phyloP scores from a whole-genome alignment of 2,329 filamentous ascomycete species.

The Aspergillus fischeri region DNA sequence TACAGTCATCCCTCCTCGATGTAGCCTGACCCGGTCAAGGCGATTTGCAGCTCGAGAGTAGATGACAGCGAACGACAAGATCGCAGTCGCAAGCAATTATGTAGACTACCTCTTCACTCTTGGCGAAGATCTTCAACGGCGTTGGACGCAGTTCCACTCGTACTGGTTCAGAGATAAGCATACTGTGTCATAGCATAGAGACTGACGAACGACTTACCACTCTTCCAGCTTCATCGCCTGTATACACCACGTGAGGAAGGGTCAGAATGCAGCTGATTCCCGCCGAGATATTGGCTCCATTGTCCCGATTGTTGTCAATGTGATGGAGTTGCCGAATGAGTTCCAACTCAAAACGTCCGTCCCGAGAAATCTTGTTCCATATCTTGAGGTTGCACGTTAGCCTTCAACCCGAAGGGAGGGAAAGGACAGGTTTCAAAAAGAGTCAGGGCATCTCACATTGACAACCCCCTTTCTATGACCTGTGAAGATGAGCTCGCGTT shows the following conservation, averaged over 20 bases:
- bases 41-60: not conserved
- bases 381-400: slow-evolving; percentile 37
- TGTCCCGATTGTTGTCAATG: slow-evolving; percentile 62
- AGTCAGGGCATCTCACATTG: slow-evolving; percentile 48
- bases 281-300: slow-evolving; percentile 52
- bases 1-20: not conserved
- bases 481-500: slow-evolving; percentile 80
- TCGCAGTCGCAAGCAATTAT: not conserved
- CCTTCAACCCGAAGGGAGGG: not conserved
- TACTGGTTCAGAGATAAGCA: slow-evolving; percentile 36
- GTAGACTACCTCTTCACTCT: not conserved
- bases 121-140: slow-evolving; percentile 31
- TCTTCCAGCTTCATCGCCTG: slow-evolving; percentile 86
- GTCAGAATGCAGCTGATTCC: slow-evolving; percentile 83
- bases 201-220: slow-evolving; percentile 60
- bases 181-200: not conserved
- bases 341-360: slow-evolving; percentile 69
- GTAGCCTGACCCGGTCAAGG: not conserved
- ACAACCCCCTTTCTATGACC: slow-evolving; percentile 81
- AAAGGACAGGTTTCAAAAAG: slow-evolving; percentile 14
- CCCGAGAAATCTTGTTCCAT: slow-evolving; percentile 54
- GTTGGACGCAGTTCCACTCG: slow-evolving; percentile 55
- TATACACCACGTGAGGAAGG: slow-evolving; percentile 80
- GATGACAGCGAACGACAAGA: not conserved
- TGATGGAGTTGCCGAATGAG: slow-evolving; percentile 80